These are phyloP conservation scores for Ambrosia trifida DNA, from an alignment of 129 eudicot species.

Conservation along the genomic window DNA sequence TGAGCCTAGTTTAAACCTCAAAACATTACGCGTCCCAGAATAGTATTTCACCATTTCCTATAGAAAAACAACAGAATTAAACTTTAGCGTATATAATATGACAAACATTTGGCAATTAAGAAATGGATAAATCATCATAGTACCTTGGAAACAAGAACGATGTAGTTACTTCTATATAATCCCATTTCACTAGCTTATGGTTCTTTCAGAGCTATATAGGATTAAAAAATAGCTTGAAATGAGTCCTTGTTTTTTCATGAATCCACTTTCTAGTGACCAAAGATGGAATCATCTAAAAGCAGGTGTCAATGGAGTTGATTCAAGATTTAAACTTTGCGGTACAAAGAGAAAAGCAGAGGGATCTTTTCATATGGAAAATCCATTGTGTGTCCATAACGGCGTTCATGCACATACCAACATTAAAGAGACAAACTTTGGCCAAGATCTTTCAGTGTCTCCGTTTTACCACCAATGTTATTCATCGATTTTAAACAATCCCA, in stretches of 20 bases:
- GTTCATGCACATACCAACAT: slow-evolving; percentile 17
- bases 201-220: slow-evolving; percentile 49
- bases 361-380: slow-evolving; percentile 20
- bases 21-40: slow-evolving; percentile 8
- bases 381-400: slow-evolving; percentile 23
- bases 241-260: slow-evolving; percentile 34
- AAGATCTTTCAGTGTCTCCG: slow-evolving; percentile 28
- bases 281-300: slow-evolving; percentile 22
- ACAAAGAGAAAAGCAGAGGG: slow-evolving; percentile 36
- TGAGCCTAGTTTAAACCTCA: slow-evolving; percentile 22
- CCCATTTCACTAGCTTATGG: slow-evolving; percentile 36
- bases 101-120: slow-evolving; percentile 9
- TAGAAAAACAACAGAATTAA: slow-evolving; percentile 4
- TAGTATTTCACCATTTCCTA: not conserved
- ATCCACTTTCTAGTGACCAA: slow-evolving; percentile 34
- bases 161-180: slow-evolving; percentile 38
- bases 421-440: slow-evolving; percentile 25
- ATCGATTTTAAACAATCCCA: slow-evolving; percentile 31
- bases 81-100: slow-evolving; percentile 2
- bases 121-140: slow-evolving; percentile 13
- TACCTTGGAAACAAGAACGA: slow-evolving; percentile 26
- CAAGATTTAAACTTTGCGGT: slow-evolving; percentile 26
- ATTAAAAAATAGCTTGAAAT: slow-evolving; percentile 25
- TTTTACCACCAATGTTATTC: slow-evolving; percentile 30
- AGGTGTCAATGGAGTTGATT: slow-evolving; percentile 30